A percentile compares a stretch with the other conserved stretches of the same genome.
These are phyloP conservation scores for Aspergillus arachidicola DNA, from an alignment of 2,329 filamentous ascomycete genomes.

Conservation along the genomic window DNA sequence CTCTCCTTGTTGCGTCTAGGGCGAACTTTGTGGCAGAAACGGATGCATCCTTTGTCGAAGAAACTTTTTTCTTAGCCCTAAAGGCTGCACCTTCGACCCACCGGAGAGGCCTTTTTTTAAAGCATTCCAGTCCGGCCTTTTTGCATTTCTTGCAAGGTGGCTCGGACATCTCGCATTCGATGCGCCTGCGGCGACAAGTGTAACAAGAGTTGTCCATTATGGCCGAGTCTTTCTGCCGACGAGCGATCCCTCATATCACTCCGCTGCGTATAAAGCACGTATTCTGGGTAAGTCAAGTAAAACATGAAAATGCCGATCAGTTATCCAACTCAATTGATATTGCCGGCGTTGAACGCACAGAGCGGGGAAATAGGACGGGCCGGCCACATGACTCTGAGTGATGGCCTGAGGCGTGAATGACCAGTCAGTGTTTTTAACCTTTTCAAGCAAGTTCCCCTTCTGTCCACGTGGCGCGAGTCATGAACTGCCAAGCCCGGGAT, in stretches of 20 bases:
- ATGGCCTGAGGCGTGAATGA: neutral
- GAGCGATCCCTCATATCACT: neutral
- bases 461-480: neutral
- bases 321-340: neutral
- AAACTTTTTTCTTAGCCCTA: conserved; percentile 27
- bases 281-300: neutral
- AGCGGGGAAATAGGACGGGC: neutral
- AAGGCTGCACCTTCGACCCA: conserved; percentile 38
- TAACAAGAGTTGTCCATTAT: neutral
- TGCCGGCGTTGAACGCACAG: neutral
- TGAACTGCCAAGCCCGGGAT: neutral
- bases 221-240: no score
- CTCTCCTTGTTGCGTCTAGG: neutral
- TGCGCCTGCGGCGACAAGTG: conserved; percentile 33
- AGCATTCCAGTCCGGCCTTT: conserved; percentile 37
- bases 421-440: no score
- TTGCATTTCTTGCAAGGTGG: conserved; percentile 35
- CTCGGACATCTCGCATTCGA: conserved; percentile 33
- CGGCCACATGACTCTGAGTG: neutral
- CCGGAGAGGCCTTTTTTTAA: conserved; percentile 33
- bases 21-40: neutral
- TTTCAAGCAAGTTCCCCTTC: neutral
- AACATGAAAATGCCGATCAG: neutral
- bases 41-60: neutral
- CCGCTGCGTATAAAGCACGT: neutral